Evolutionary conservation across 495 filamentous ascomycete species (phyloP), one percentile per base, ranked within the genome.

Genomic region (Opeltia flavorubescens): DNA sequence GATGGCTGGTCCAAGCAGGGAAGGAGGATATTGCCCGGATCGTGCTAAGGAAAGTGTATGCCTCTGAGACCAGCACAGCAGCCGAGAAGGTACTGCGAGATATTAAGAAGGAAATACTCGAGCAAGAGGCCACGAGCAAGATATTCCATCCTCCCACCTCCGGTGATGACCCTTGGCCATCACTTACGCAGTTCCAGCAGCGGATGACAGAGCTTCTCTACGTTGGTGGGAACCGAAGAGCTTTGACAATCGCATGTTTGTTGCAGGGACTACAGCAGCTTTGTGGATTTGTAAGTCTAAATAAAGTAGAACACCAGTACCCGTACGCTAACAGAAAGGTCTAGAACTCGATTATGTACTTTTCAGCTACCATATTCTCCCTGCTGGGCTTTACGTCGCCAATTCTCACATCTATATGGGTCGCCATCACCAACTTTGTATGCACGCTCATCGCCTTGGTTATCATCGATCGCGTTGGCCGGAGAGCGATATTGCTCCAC

Each of bases 311-410:
- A 8, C 11, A 1, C 30, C 25, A 13, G 15, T 28, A 18, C 13
- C 5, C 21, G 15, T 13, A 5, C 2, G 15, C 29, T 30, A n/a
- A 29, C 15, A n/a, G 15, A 18, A 44, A 11, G 5, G 4, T 21
- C 18, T 54, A 81, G 76, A 94, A 94, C 63, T 83, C 81, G 39
- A 71, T 95, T 11, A 95, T 95, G 89, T 95, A 95, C 60, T 95
- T 89, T 60, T 89, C 86, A 5, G 84, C 86, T 3, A 94, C 87
- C 4, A 86, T 95, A 26, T 95, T 95, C 60, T 69, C 78, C 9
- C 64, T 86, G 25, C 67, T 94, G 18, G 81, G 82, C 2, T 94
- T 95, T 61, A 69, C 70, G 26, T 80, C 77, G 15, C 89, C 89
- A 23, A 94, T 85, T 0, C 69, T 89, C 38, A 86, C 81, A 2